Conservation (phyloP, 305 asterid species). For the Solanum hybrid region DNA sequence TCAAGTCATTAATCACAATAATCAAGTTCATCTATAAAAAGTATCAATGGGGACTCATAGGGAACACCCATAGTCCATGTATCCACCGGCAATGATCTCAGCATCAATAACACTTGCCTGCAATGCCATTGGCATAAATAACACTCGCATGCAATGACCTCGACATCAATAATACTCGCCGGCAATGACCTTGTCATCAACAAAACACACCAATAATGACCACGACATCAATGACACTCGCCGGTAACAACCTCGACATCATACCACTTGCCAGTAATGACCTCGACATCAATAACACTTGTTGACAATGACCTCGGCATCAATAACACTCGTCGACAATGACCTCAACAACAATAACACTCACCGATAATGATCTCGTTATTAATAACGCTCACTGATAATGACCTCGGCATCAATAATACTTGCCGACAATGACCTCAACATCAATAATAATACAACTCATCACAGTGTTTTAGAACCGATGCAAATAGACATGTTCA, state of each 20-base stretch:
- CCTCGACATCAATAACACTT: background rate
- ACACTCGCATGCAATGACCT: background rate
- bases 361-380: background rate
- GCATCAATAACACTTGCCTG: background rate
- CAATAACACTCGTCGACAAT: background rate
- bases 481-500: background rate
- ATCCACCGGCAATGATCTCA: background rate
- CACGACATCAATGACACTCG: background rate
- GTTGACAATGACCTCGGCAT: background rate
- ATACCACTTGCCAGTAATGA: background rate
- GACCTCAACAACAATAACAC: background rate
- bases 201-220: background rate
- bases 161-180: background rate
- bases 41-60: background rate
- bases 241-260: accelerated
- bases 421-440: no score
- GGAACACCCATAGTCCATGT: background rate
- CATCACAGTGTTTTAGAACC: background rate
- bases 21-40: background rate
- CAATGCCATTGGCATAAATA: background rate
- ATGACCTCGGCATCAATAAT: background rate
- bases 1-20: background rate
- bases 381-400: background rate
- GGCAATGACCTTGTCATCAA: no score
- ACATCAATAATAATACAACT: background rate